Evolutionary conservation across 2,329 filamentous ascomycete species (phyloP), one percentile per base, ranked within the genome.

Genomic region (Colletotrichum zoysiae): DNA sequence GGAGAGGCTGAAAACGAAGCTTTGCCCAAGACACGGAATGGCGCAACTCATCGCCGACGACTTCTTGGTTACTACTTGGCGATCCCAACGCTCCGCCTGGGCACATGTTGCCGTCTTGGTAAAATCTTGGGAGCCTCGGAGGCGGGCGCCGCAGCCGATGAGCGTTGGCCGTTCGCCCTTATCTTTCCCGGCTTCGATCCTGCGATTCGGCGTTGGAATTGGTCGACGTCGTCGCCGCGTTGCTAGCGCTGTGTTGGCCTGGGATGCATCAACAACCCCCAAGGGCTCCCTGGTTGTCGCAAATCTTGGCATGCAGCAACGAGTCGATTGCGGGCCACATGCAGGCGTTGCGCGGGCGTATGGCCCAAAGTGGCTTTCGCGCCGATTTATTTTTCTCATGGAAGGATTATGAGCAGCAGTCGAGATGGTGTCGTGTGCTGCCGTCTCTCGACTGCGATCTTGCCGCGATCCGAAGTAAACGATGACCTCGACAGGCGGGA

Each of bases 51-150:
- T 16, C n/a, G 8, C n/a, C 42, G 53, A 56, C 26, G 42, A 58
- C 64, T 26, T 46, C n/a, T 48, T 35, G 59, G 35, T 40, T 50
- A 2, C 26, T 26, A 44, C 70, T 72, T 70, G 70, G 70, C 70
- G 59, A 70, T 70, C 40, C 53, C 48, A 65, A 72, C 70, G 59
- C 46, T 69, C 66, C 70, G 65, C 44, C 66, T 71, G 48, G 70
- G 65, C 70, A 64, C 59, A 65, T 55, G 40, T 33, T 70, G 60
- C 70, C 70, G 70, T 56, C 70, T 72, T 72, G 70, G 70, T 40
- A 50, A 60, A 60, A 55, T 61, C 60, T 70, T 70, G 65, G 69
- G 35, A 16, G 20, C 8, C 46, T 26, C 16, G 20, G 20, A 23
- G 51, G 6, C 18, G 8, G 35, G 50, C 12, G 44, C 46, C 30